phyloP scores from a whole-genome alignment of 257 asterid genomes.

The Leptodermis oblonga region DNA sequence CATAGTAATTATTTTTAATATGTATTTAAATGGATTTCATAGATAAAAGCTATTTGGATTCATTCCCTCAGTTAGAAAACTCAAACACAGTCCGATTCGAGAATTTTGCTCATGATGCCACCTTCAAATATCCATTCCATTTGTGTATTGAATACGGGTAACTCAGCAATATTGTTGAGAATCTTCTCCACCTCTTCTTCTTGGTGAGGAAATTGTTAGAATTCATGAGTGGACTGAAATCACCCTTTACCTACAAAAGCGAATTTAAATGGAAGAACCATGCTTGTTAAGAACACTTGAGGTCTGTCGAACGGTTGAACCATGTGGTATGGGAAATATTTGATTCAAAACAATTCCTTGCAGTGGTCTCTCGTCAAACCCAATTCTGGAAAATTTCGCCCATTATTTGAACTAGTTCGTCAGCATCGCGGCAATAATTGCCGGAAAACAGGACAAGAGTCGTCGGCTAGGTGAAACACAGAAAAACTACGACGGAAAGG shows the following conservation, averaged over 20 bases:
- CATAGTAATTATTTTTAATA: too few species aligned
- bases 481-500: background rate
- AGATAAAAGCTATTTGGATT: too few species aligned
- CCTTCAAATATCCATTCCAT: slow-evolving; percentile 6
- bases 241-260: background rate
- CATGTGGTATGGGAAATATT: slow-evolving; percentile 3
- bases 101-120: slow-evolving; percentile 2
- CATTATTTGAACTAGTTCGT: background rate
- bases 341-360: background rate
- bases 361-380: background rate
- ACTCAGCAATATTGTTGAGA: background rate
- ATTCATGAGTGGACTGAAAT: too few species aligned
- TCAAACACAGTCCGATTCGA: background rate
- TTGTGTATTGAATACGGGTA: background rate
- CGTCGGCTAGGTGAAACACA: background rate
- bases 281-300: background rate
- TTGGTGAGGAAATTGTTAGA: background rate
- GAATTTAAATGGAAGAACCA: background rate
- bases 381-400: slow-evolving; percentile 1
- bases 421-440: background rate
- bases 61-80: too few species aligned
- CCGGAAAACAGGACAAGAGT: background rate
- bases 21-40: too few species aligned
- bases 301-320: background rate
- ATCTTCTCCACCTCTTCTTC: background rate